Base-by-base conservation (phyloP, 2,329 filamentous ascomycete genomes). In the Calonectria fujianensis region DNA sequence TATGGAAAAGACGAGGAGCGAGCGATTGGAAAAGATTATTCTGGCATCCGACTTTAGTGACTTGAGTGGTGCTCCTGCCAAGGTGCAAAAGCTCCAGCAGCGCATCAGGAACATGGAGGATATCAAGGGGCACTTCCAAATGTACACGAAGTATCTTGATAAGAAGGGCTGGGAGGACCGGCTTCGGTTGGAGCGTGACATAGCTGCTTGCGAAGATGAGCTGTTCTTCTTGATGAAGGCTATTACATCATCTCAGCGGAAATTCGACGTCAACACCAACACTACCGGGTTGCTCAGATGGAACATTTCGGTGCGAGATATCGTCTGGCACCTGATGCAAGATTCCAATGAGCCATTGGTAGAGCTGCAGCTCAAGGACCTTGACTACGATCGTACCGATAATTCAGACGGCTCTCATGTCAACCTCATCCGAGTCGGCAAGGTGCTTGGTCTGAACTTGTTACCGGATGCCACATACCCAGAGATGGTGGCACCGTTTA, bases 161-260 rank as follows among this genome's bases (percentile, higher is more conserved):
- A 93, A 93, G 81, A 92, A 94, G 82, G 96, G 96, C 18, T 98
- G 96, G 96, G 93, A 97, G 82, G 96, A 98, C 82, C 92, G 96
- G 41, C 89, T 98, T 74, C 87, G 93, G n/a, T 90, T 99, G 54
- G 97, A 99, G 82, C 93, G 94, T 67, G 97, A 99, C 82, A 88
- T 99, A 66, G 92, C 95, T 13, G 92, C 92, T 27, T 98, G 95
- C 81, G 97, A 98, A 84, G 97, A 99, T 81, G 97, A 99, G 84
- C 87, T 99, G 11, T 99, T 99, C 89, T 99, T 99, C 87, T 94
- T 99, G 88, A 98, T 99, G 97, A 98, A 99, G 82, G 97, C 97
- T 50, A 99, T 99, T 83, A 99, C 97, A 1, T 97, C 96, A 3
- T 97, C 96, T 7, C 97, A 99, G 85, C 91, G 96, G 74, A 97